A percentile compares a stretch with the other conserved stretches of the same genome.
phyloP scores from a whole-genome alignment of 1,139 yeast genomes.

The Debaryomyces udenii region DNA sequence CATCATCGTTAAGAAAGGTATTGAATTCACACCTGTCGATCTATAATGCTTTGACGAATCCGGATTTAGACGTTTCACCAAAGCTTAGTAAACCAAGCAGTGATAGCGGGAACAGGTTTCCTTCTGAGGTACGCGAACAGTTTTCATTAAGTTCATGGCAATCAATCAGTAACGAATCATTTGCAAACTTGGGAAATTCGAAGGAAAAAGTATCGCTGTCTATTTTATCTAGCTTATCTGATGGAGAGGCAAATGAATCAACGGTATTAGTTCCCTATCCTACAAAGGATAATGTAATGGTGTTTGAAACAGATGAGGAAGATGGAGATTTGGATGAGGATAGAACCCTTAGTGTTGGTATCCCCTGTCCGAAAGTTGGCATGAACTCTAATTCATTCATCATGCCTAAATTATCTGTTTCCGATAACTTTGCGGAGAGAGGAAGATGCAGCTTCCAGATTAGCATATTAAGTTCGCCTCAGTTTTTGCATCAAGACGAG shows the following conservation, averaged over 20 bases:
- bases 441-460: conserved; percentile 16
- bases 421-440: conserved; percentile 17
- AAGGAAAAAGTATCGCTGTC: conserved; percentile 22
- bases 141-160: conserved; percentile 28
- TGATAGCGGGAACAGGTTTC: conserved; percentile 1
- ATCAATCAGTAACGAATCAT: conserved; percentile 19
- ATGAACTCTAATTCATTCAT: conserved; percentile 31
- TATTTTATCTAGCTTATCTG: conserved; percentile 28
- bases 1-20: conserved; percentile 20
- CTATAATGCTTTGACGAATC: conserved; percentile 43
- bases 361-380: conserved; percentile 12
- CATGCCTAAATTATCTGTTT: conserved; percentile 41
- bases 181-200: conserved; percentile 6
- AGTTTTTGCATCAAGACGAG: conserved; percentile 22
- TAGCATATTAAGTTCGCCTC: conserved; percentile 25
- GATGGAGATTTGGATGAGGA: conserved; percentile 29
- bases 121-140: conserved; percentile 17
- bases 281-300: conserved; percentile 29
- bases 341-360: conserved; percentile 6
- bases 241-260: conserved; percentile 27
- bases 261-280: conserved; percentile 20
- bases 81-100: conserved; percentile 11
- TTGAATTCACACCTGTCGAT: conserved; percentile 44
- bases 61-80: conserved; percentile 40
- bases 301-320: conserved; percentile 49